Evolutionary conservation across 148 eudicot genomes (phyloP), one percentile per base, ranked within the genome.

Genomic region (Chenopodium formosanum): DNA sequence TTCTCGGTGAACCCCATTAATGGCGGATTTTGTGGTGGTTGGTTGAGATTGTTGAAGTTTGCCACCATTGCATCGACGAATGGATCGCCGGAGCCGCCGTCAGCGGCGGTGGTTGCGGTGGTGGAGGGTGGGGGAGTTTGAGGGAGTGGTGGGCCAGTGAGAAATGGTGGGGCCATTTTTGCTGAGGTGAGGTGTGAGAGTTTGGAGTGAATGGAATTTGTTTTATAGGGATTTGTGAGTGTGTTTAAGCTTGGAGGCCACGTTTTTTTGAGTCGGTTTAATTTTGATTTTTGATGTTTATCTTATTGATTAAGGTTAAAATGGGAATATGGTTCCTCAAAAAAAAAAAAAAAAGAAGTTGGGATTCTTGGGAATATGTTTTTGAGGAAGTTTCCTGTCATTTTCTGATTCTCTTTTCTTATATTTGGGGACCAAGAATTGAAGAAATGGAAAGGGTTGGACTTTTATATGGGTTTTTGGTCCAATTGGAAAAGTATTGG

Each of bases 81-180:
- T 1, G 81, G 58, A 66, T 84, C 69, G 73, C 53, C 65, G 79
- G 79, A 10, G 10, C 44, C 44, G 8, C 44, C 44, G 7, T 40
- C 44, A 4, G 53, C 0, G 67, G 83, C 2, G 81, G 83, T 31
- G 27, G 72, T 8, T 0, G 48, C 12, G 46, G 74, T 4, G 50
- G 67, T 0, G 60, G 69, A 48, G 31, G 20, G 14, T 74, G 46
- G 65, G 20, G 50, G 83, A 4, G n/a, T 25, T 1, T 7, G 9
- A 52, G 32, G 58, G 22, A n/a, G n/a, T 4, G 86, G 78, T 9
- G 86, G 86, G 27, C 81, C 86, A 0, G 76, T 14, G 32, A 81
- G 84, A 19, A 69, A 52, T 62, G 69, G 60, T 12, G 44, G 44
- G 44, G 83, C 66, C 70, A 79, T 80, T 22, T 25, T 63, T 34